A percentile compares a stretch with the other conserved stretches of the same genome.
Conservation (phyloP, 1,284 basidiomycete genomes). For the Marasmius tenuissimus region DNA sequence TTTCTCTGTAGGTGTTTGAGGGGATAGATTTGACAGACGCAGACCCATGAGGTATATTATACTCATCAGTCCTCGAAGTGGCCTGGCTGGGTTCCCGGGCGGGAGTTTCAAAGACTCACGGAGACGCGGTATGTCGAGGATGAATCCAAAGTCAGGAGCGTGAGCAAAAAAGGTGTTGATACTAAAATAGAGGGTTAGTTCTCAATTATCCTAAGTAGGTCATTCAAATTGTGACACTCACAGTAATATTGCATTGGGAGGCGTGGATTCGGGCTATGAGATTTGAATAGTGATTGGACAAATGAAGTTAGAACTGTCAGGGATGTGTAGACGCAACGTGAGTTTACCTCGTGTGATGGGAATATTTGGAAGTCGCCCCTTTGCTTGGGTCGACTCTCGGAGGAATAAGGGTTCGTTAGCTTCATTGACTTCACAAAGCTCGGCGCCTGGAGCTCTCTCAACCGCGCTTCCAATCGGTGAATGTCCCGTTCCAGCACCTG, state of each 20-base stretch:
- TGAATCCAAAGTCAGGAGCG: slow-evolving; percentile 8
- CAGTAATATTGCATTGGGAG: neutral
- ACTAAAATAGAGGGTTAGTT: neutral
- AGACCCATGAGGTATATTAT: slow-evolving; percentile 5
- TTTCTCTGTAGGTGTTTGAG: neutral
- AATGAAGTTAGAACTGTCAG: too few relatives aligned
- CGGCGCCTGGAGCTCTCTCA: slow-evolving; percentile 5
- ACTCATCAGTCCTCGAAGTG: slow-evolving; percentile 7
- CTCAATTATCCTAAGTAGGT: neutral
- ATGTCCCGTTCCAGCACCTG: slow-evolving; percentile 6
- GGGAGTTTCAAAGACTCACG: neutral
- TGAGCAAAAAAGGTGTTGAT: slow-evolving; percentile 9
- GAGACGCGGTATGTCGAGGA: slow-evolving; percentile 5
- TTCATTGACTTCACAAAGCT: neutral
- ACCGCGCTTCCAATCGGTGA: neutral
- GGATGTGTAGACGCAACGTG: too few relatives aligned
- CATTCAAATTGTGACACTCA: neutral
- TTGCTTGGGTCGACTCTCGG: too few relatives aligned
- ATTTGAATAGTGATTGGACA: too few relatives aligned
- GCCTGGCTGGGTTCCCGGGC: neutral
- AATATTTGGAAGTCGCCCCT: too few relatives aligned
- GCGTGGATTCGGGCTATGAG: neutral
- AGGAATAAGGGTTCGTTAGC: slow-evolving; percentile 7
- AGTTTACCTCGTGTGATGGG: too few relatives aligned
- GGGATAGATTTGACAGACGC: slow-evolving; percentile 3